Percentiles rank a stretch among this genome's conserved stretches.
Conservation (phyloP, 192 early-diverging fungal genomes). For the Backusella luteola region DNA sequence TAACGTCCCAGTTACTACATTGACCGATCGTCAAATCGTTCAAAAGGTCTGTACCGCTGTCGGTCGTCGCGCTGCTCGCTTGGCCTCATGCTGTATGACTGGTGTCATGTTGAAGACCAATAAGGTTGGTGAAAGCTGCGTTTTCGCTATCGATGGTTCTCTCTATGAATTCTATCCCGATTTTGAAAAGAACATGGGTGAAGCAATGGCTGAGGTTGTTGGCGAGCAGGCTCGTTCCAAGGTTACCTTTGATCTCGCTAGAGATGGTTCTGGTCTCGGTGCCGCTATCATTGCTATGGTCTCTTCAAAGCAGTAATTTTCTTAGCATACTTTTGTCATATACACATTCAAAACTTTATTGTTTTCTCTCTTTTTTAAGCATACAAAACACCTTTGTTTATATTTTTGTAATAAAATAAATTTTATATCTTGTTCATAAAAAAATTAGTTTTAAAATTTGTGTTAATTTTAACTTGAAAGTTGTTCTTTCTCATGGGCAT, state of each 20-base stretch:
- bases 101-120: slow-evolving; percentile 67
- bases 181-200: slow-evolving; percentile 73
- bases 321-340: neutral
- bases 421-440: slow-evolving; percentile 2
- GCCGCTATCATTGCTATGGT: slow-evolving; percentile 51
- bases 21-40: slow-evolving; percentile 80
- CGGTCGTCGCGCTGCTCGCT: slow-evolving; percentile 78
- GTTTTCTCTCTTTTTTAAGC: neutral
- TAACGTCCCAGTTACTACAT: slow-evolving; percentile 61
- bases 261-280: slow-evolving; percentile 88
- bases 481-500: neutral
- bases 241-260: slow-evolving; percentile 66
- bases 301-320: slow-evolving; percentile 14
- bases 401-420: slow-evolving; percentile 4
- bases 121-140: neutral
- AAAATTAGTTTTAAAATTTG: neutral
- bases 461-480: neutral
- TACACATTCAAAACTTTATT: neutral
- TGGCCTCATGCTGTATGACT: slow-evolving; percentile 67
- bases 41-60: slow-evolving; percentile 77
- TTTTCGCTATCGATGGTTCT: slow-evolving; percentile 63
- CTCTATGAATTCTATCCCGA: slow-evolving; percentile 77
- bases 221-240: slow-evolving; percentile 59
- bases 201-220: slow-evolving; percentile 73
- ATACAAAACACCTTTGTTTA: neutral